Evolutionary conservation across 2,329 filamentous ascomycete genomes (phyloP), one percentile per base, ranked within the genome.

Genomic region (Trichoderma breve): DNA sequence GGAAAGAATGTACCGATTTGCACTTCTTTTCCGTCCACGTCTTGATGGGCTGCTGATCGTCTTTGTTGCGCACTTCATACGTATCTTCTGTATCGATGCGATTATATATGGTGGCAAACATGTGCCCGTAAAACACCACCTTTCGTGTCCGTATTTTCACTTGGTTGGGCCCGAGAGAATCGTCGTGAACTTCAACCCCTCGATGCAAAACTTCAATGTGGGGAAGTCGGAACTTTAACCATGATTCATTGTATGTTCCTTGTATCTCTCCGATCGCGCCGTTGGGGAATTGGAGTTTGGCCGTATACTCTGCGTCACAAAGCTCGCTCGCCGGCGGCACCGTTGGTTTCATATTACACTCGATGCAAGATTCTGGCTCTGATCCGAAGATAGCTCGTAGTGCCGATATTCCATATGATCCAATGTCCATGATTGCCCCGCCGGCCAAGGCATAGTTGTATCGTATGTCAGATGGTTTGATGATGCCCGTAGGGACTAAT

Each of bases 1-100:
- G 26, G 18, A 36, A 66, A 2, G 63, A 24, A 21, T 66, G 39
- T 26, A 21, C 43, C 0, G 36, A 53, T 36, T 55, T 55, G 6
- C 3, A 34, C 8, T 18, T 36, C 18, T 34, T 66, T 24, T 34
- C 47, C 11, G 63, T 26, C 63, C 63, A 55, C 18, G 55, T 55
- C 28, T 66, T 66, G 8, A 55, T 24, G 26, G 28, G 28, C 8
- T 3, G 18, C 12, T 55, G 26, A 30, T 55, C 63, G 15, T 34
- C 26, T 36, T 21, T 34, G 26, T 55, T 55, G 6, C 47, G n/a
- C 11, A 55, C 47, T 36, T 36, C 63, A 11, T 34, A 55, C 0
- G 47, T 34, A 18, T 66, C 61, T 32, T 64, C 61, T 14, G 61
- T 64, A 47, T 64, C 61, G 32, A 64, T 64, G 28, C 61, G 61